These are phyloP conservation scores for Candida anutae DNA, from an alignment of 1,139 yeast species.

Conservation along the genomic window DNA sequence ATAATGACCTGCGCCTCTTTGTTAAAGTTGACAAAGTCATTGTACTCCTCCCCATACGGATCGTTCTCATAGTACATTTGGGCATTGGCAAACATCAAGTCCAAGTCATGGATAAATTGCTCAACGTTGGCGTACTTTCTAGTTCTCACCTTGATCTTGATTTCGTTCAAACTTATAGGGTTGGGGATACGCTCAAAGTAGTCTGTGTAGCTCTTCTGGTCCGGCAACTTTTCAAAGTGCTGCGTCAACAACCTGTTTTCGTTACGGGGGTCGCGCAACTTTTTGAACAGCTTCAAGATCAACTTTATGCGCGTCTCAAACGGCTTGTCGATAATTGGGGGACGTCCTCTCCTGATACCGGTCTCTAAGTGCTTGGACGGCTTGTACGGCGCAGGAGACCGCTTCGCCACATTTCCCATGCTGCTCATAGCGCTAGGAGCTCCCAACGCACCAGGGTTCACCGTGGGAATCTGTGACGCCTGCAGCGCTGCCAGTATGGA, in stretches of 20 bases:
- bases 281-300: conserved; percentile 72
- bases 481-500: conserved; percentile 2
- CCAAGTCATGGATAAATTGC: conserved; percentile 68
- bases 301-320: conserved; percentile 88
- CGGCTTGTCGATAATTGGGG: conserved; percentile 92
- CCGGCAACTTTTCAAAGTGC: conserved; percentile 80
- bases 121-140: conserved; percentile 75
- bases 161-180: conserved; percentile 78
- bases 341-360: conserved; percentile 82
- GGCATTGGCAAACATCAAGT: conserved; percentile 67
- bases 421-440: conserved; percentile 1
- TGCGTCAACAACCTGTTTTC: conserved; percentile 43
- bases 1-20: conserved; percentile 52
- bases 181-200: conserved; percentile 57
- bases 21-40: conserved; percentile 58
- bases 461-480: conserved; percentile 2
- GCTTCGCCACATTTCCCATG: background rate
- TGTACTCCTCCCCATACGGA: conserved; percentile 47
- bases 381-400: conserved; percentile 5
- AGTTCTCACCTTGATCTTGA: conserved; percentile 77
- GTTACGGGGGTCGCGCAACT: conserved; percentile 49
- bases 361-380: conserved; percentile 31
- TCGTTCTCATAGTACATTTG: conserved; percentile 53
- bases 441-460: conserved; percentile 1
- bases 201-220: conserved; percentile 53